Evolutionary conservation across 2,329 filamentous ascomycete genomes (phyloP), one percentile per base, ranked within the genome.

Genomic region (Apiospora saccharicola): DNA sequence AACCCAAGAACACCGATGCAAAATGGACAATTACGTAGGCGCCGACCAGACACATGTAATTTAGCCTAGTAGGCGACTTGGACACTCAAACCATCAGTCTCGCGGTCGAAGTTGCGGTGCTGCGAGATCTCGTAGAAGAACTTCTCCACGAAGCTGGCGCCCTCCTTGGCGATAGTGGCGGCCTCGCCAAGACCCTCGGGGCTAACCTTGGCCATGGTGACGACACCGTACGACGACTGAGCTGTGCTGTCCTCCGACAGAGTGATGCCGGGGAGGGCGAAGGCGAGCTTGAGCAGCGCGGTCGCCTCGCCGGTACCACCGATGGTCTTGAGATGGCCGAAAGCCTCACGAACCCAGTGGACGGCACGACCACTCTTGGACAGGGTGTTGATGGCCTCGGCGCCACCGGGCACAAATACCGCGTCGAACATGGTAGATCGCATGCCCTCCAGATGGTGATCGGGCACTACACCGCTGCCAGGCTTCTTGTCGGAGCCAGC

Each of bases 401-500:
- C 84, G 0, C 94, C 94, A 0, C 93, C 93, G 0, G 93, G 93
- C 3, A 97, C 84, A 78, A 94, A 95, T 41, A 95, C 79, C 0
- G 93, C 91, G 79, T 96, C 94, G 75, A 96, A 96, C 86, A 96
- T 90, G 47, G 92, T 94, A 41, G 91, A 94, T 22, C 94, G 89
- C 88, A 93, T 91, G 0, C 93, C 94, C 76, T 95, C 92, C 69
- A 96, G 89, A 79, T 95, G 92, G 79, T 96, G 93, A 76, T 95
- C 92, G 0, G 94, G 91, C 34, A 88, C 82, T 0, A 93, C 82
- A 6, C 90, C 90, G 71, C 87, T 87, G 51, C 85, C 82, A 3
- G 82, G 80, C 0, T 82, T 83, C 68, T 86, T 86, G 74, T 89
- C 86, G 73, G 89, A 88, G 10, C 89, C 89, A 0, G 87, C 88